Evolutionary conservation across 2,329 filamentous ascomycete genomes (phyloP), one percentile per base, ranked within the genome.

Genomic region (Sporothrix brunneoviolacea): DNA sequence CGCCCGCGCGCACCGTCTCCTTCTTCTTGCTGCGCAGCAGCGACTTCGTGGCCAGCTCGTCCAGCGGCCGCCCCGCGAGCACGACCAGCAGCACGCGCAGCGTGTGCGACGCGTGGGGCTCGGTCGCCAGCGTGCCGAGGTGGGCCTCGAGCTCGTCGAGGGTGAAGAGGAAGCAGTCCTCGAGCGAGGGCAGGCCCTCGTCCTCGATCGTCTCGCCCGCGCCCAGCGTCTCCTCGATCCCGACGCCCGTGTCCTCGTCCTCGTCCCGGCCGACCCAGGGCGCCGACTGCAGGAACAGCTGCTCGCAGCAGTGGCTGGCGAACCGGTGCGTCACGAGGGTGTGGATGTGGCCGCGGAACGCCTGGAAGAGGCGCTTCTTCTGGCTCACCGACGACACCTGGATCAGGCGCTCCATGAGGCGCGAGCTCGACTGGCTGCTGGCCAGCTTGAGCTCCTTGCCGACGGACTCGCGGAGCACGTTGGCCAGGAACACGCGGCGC

Each of bases 401-500:
- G 48, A 98, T 94, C 63, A 98, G 70, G 28, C 90, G 79, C 71
- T 98, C 93, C 83, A 97, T 86, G 48, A 98, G 71, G 15, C 93
- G 78, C 46, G 93, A 98, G 69, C 91, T 96, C 3, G 88, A 93
- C 69, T 98, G 93, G 66, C 90, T 95, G 70, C 88, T 93, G 21
- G 91, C 91, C 55, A 98, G 80, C 74, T 97, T 98, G 62, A 98
- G 74, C 67, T 97, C 93, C 69, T 97, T 97, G 54, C 89, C 90
- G 54, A 83, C 76, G 1, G 91, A 90, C 68, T 97, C 91, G 58
- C 79, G 77, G 68, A 87, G 95, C 46, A 97, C 86, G 65, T 85
- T 94, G 54, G 84, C 81, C 41, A 97, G 68, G 61, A 89, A 90
- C 43, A 85, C 61, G 48, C 74, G 71, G 52, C 83, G 78, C 58